These are phyloP conservation scores for Protomyces inouyei DNA, from an alignment of 1,139 yeast species.

Conservation along the genomic window DNA sequence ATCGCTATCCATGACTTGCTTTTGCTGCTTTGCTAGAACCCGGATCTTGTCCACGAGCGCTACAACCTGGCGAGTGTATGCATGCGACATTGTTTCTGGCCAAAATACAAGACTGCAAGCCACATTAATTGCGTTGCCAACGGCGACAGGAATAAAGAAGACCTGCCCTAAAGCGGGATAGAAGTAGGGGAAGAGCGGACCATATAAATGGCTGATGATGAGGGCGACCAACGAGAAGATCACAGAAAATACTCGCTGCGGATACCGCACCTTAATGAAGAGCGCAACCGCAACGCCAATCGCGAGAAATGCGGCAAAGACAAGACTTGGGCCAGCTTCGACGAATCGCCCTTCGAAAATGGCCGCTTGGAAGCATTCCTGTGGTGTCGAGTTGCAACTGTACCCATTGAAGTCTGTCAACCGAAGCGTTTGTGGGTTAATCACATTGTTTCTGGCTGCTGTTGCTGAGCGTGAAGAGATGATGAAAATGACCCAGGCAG, in stretches of 20 bases:
- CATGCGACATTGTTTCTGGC: constrained; percentile 29
- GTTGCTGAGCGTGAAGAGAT: constrained; percentile 28
- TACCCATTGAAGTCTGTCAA: constrained; percentile 4
- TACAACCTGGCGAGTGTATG: constrained; percentile 8
- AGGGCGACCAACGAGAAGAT: constrained; percentile 17
- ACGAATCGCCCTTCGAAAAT: constrained; percentile 27
- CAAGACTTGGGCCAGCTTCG: constrained; percentile 20
- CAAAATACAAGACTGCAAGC: constrained; percentile 25
- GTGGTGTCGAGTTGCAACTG: constrained; percentile 3
- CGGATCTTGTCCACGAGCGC: constrained; percentile 11
- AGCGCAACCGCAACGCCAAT: constrained; percentile 17
- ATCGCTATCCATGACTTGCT: constrained; percentile 17
- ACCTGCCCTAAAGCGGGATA: constrained; percentile 20
- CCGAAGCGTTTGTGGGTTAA: background rate
- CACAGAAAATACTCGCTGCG: constrained; percentile 7
- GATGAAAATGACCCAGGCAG: constrained; percentile 23
- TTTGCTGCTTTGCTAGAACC: constrained; percentile 11
- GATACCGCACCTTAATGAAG: constrained; percentile 22
- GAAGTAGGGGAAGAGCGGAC: constrained; percentile 29
- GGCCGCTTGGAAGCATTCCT: constrained; percentile 21
- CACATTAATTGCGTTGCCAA: constrained; percentile 25
- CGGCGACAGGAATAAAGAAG: constrained; percentile 19
- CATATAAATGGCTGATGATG: constrained; percentile 16
- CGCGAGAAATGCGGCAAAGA: constrained; percentile 23
- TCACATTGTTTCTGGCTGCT: constrained; percentile 5